phyloP scores from a whole-genome alignment of 805 yeast genomes.

The Candida vaughaniae region DNA sequence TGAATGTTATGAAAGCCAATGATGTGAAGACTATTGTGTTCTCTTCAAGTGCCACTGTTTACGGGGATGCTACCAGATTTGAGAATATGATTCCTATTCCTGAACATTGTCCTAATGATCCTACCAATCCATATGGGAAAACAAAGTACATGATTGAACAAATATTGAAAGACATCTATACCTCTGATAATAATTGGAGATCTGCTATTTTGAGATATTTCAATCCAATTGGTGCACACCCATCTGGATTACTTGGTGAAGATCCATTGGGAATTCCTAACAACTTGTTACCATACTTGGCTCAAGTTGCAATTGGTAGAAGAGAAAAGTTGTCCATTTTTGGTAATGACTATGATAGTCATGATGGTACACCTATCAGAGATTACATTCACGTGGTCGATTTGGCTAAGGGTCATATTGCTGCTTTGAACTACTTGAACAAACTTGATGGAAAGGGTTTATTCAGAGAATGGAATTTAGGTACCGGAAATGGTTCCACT shows the following conservation, averaged over 20 bases:
- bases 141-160: slow-evolving; percentile 69
- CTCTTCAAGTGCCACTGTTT: slow-evolving; percentile 79
- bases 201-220: slow-evolving; percentile 72
- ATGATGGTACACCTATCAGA: slow-evolving; percentile 79
- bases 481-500: slow-evolving; percentile 78
- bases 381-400: slow-evolving; percentile 83
- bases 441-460: slow-evolving; percentile 41
- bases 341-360: slow-evolving; percentile 68
- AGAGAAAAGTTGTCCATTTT: slow-evolving; percentile 64
- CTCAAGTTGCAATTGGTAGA: slow-evolving; percentile 76
- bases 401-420: slow-evolving; percentile 72
- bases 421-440: slow-evolving; percentile 62
- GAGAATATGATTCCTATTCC: slow-evolving; percentile 76
- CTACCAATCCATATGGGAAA: slow-evolving; percentile 76
- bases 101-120: slow-evolving; percentile 71
- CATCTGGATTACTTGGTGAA: slow-evolving; percentile 77
- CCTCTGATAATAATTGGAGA: slow-evolving; percentile 45
- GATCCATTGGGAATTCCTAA: slow-evolving; percentile 79
- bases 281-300: slow-evolving; percentile 70
- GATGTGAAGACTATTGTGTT: slow-evolving; percentile 59
- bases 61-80: slow-evolving; percentile 77
- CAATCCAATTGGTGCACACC: slow-evolving; percentile 86
- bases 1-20: slow-evolving; percentile 50
- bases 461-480: slow-evolving; percentile 79
- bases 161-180: slow-evolving; percentile 53